Base-by-base conservation (phyloP, 1,139 yeast species). In the Kodamaea anthophila region DNA sequence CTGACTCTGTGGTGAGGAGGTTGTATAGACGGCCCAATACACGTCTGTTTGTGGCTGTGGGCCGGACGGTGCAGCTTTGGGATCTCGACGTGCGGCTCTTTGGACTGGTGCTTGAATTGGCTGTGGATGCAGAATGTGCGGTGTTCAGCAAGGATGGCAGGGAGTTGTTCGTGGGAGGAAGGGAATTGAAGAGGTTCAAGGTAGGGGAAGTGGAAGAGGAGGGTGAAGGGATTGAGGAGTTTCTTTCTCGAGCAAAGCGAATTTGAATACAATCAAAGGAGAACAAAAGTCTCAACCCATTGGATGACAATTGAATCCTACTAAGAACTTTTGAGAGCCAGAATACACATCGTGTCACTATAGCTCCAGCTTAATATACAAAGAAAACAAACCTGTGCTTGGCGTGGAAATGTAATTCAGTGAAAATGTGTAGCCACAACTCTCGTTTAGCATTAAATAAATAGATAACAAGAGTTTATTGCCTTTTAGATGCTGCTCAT, bases 21-120 rank as follows among this genome's bases (percentile, higher is more conserved):
- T 55, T 72, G 1, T 49, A 56, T 4, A 58, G 68, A 53, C 50
- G 68, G 24, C 79, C 78, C 0, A 42, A 46, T 8, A 38, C 47
- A 1, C 52, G 58, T 7, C 69, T 75, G 29, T 72, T 77, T 42
- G 70, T 71, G 1, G 52, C 69, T 2, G 13, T 9, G 8, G 60
- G 70, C 3, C 35, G 43, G 28, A 41, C 43, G 13, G 29, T 15
- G 30, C 18, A 16, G 9, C 18, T 16, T 16, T 77, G 82, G 82
- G 76, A 77, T 43, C 48, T 78, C 22, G 44, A 50, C 5, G 45
- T 40, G 9, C 61, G 55, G 34, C 30, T 60, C 3, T 66, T 67
- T 33, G 49, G 52, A 8, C 73, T 79, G 2, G 35, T 67, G 2
- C 40, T 52, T 7, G 41, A 56, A 2, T 40, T 54, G 5, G 42